Evolutionary conservation across 768 basidiomycete species (phyloP).

Genomic region (Lentinula edodes): DNA sequence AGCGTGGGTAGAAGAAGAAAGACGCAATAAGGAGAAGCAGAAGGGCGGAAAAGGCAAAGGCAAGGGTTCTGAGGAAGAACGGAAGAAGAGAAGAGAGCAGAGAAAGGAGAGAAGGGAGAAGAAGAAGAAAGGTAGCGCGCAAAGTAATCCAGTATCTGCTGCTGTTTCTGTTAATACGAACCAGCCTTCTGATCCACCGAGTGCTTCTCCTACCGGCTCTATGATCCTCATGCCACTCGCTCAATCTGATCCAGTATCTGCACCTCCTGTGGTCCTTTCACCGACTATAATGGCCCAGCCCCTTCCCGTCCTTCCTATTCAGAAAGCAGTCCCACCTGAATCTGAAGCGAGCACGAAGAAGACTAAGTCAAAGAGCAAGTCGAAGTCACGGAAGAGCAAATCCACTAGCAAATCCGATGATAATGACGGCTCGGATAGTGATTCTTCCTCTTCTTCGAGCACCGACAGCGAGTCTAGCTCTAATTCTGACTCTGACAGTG

Average conservation of each 20-base stretch:
- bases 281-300: neutral
- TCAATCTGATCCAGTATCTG: neutral
- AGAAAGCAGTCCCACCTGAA: neutral
- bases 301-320: neutral
- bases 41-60: conserved; percentile 60
- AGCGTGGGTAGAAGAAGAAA: conserved; percentile 78
- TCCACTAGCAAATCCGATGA: neutral
- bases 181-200: neutral
- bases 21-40: conserved; percentile 60
- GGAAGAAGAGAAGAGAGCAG: conserved; percentile 18
- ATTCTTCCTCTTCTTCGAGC: neutral
- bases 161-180: neutral
- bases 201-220: neutral
- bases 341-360: neutral
- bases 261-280: neutral
- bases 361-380: neutral
- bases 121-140: conserved; percentile 12
- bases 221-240: neutral
- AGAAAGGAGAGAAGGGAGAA: conserved; percentile 16
- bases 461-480: conserved; percentile 1
- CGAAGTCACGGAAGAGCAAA: conserved; percentile 3
- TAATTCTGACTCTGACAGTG: conserved; percentile 5
- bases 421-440: neutral
- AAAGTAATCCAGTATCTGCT: neutral
- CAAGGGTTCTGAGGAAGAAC: conserved; percentile 32